Percentiles rank a stretch among this genome's conserved stretches.
Conservation (phyloP, 2,329 filamentous ascomycete species). For the Monascus ruber region DNA sequence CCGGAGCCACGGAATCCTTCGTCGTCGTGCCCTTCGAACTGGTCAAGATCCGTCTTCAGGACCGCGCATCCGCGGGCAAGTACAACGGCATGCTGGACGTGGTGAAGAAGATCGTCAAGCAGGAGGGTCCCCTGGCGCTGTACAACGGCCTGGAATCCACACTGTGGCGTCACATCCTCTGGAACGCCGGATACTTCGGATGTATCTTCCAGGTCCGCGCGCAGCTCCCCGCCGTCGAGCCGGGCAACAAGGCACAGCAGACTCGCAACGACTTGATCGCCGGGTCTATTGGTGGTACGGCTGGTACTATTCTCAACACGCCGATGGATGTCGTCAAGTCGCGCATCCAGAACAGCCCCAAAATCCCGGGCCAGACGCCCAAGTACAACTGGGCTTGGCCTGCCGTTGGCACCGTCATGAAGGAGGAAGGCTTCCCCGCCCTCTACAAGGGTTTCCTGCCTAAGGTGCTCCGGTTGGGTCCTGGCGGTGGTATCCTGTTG, state of each 20-base stretch:
- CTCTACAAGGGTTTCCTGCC: constrained; percentile 97
- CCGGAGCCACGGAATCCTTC: constrained; percentile 89
- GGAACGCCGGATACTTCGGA: constrained; percentile 96
- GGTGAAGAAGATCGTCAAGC: constrained; percentile 57
- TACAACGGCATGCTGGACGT: constrained; percentile 45
- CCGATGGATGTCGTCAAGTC: constrained; percentile 97
- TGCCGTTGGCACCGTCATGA: constrained; percentile 71
- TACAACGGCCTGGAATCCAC: constrained; percentile 97
- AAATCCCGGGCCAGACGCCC: constrained; percentile 64
- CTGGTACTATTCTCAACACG: constrained; percentile 87
- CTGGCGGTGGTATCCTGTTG: constrained; percentile 51
- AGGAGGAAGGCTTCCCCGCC: constrained; percentile 83
- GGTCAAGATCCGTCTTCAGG: constrained; percentile 95
- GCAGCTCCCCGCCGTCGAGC: constrained; percentile 65
- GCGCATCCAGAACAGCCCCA: constrained; percentile 87
- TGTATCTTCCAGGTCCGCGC: constrained; percentile 95
- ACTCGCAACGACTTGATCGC: constrained; percentile 81
- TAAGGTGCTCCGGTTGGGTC: constrained; percentile 73
- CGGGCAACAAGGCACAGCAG: constrained; percentile 60
- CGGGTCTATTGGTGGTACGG: constrained; percentile 76
- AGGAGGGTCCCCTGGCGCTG: constrained; percentile 74
- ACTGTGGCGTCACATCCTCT: constrained; percentile 86
- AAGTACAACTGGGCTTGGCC: constrained; percentile 99
- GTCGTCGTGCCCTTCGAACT: constrained; percentile 97
- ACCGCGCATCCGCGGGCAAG: constrained; percentile 79